Base-by-base conservation (phyloP, 805 yeast species). In the Metschnikowia matae region DNA sequence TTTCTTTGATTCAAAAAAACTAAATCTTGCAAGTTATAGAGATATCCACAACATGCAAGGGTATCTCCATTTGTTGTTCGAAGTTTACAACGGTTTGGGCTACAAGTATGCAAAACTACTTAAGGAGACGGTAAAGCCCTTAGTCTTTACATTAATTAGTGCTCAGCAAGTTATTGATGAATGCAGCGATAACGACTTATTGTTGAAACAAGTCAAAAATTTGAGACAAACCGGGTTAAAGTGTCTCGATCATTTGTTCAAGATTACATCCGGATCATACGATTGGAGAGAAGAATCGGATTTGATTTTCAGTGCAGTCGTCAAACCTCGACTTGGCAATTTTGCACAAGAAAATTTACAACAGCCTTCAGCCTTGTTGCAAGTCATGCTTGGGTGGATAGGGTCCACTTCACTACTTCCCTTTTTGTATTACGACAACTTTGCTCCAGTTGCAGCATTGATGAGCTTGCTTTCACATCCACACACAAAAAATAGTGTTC, bases 261-360 rank as follows among this genome's bases (percentile, higher is more conserved):
- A 69, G 26, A 61, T 75, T 14, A 63, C 87, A 38, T 84, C 83
- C 7, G 75, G 71, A 0, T 52, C 62, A 2, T 74, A 73, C 48
- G 65, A 78, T 34, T 90, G 97, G 96, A 59, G 52, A 6, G 54
- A 61, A 5, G 68, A 70, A 7, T 74, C 80, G 17, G 69, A 70
- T 13, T 57, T 66, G 1, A 78, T 94, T 11, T 85, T 79, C 60
- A 62, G 66, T 3, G 62, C 70, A 21, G 71, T 89, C 20, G 70
- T 92, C 13, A 59, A 64, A 18, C 90, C 96, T 6, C 79, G 95
- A 60, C 71, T 94, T 57, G 71, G 53, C 0, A 71, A 76, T 11
- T 92, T 92, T 65, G 85, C 85, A 3, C 77, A 70, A 38, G 96
- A 87, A 59, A 94, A 92, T 63, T 71, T 85, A 32, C 95, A 89